Evolutionary conservation across 306 rosid species (phyloP).

Genomic region (Clitoria ternatea): DNA sequence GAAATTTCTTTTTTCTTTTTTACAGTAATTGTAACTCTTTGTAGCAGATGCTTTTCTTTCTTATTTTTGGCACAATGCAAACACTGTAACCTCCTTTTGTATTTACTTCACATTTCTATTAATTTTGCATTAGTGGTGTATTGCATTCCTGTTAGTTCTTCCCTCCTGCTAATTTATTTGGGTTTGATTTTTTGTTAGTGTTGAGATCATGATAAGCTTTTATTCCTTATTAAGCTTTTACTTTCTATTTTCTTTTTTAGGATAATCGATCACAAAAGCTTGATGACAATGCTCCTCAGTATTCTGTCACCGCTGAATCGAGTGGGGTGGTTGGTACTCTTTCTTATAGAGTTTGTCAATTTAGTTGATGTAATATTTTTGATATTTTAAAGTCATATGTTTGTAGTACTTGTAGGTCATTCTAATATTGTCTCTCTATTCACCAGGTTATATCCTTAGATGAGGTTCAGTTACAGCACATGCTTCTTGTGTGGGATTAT

Average conservation of each 20-base stretch:
- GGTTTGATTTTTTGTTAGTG: not conserved
- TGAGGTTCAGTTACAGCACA: conserved; percentile 76
- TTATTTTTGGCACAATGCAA: not conserved
- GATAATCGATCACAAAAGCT: conserved; percentile 74
- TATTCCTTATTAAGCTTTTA: not conserved
- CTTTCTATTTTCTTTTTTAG: conserved; percentile 37
- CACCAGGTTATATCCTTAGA: conserved; percentile 58
- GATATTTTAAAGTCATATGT: not conserved
- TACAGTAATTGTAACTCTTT: not conserved
- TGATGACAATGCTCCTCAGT: conserved; percentile 62
- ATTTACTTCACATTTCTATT: conserved; percentile 12
- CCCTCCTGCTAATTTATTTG: not conserved
- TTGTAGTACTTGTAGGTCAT: not conserved
- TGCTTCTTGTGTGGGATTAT: conserved; percentile 70
- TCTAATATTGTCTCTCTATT: conserved; percentile 19
- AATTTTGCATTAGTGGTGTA: not conserved
- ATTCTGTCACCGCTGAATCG: conserved; percentile 70
- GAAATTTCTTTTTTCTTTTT: not conserved
- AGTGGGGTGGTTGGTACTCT: conserved; percentile 65
- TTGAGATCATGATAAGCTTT: not conserved
- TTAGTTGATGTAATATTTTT: not conserved
- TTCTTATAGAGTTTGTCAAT: conserved; percentile 7
- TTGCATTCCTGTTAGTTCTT: conserved; percentile 13
- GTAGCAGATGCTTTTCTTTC: not conserved
- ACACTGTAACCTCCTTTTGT: not conserved